These are phyloP conservation scores for Phaeoacremonium minimum DNA, from an alignment of 2,329 filamentous ascomycete species.

Conservation along the genomic window DNA sequence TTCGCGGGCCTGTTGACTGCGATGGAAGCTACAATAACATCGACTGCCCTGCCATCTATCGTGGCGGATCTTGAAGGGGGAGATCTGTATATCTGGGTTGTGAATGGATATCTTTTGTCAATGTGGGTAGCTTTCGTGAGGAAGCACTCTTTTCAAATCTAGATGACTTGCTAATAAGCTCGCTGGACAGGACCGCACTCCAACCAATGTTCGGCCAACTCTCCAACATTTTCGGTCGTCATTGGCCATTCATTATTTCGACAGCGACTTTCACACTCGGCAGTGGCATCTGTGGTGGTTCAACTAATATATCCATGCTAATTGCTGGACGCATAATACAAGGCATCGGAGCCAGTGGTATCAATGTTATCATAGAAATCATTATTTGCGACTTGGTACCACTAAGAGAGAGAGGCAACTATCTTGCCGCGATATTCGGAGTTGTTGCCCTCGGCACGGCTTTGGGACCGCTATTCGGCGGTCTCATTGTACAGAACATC, in stretches of 20 bases:
- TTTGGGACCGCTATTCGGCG: slow-evolving; percentile 2
- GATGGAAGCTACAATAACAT: slow-evolving; percentile 17
- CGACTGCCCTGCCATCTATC: slow-evolving; percentile 18
- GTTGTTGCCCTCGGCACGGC: background rate
- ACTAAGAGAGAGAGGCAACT: slow-evolving; percentile 31
- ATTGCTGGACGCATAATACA: slow-evolving; percentile 46
- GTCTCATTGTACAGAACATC: slow-evolving; percentile 1
- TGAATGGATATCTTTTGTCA: slow-evolving; percentile 21
- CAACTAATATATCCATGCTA: slow-evolving; percentile 36
- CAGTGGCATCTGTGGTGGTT: slow-evolving; percentile 45
- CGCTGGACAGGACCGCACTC: slow-evolving; percentile 23
- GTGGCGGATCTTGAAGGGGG: slow-evolving; percentile 14
- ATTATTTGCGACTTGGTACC: slow-evolving; percentile 14
- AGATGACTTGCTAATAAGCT: background rate
- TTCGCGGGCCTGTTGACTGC: slow-evolving; percentile 11
- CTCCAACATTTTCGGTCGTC: slow-evolving; percentile 37
- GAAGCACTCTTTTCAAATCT: background rate
- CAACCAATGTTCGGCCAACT: slow-evolving; percentile 47
- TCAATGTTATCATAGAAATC: slow-evolving; percentile 23
- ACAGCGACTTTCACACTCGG: slow-evolving; percentile 46
- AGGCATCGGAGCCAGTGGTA: slow-evolving; percentile 34
- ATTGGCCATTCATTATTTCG: slow-evolving; percentile 30
- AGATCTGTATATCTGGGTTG: slow-evolving; percentile 16
- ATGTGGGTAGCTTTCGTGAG: background rate
- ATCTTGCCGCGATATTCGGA: slow-evolving; percentile 21